These are phyloP conservation scores for Austroboletus festivus DNA, from an alignment of 768 basidiomycete genomes.

Conservation along the genomic window DNA sequence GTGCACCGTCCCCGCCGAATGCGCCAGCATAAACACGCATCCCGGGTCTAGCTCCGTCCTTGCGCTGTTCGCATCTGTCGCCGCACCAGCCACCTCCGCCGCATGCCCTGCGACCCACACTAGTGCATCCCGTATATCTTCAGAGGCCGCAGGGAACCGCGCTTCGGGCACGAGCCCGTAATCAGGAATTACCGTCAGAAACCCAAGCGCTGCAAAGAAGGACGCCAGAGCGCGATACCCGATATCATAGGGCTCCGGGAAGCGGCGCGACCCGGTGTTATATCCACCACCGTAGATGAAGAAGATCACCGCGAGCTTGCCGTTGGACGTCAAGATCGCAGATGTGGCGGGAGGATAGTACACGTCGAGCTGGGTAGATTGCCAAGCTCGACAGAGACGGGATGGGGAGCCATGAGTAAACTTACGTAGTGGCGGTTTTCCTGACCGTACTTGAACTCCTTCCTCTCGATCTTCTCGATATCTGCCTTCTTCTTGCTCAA, in stretches of 20 bases:
- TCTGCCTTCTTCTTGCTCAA: constrained; percentile 44
- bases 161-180: constrained; percentile 61
- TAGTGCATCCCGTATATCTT: constrained; percentile 60
- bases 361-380: constrained; percentile 51
- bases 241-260: constrained; percentile 46
- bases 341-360: constrained; percentile 50
- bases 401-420: neutral
- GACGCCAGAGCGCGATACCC: constrained; percentile 56
- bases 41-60: constrained; percentile 36
- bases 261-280: constrained; percentile 44
- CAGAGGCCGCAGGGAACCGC: constrained; percentile 50
- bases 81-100: constrained; percentile 11
- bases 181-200: constrained; percentile 65
- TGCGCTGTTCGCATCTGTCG: constrained; percentile 2
- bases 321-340: constrained; percentile 19
- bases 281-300: constrained; percentile 71
- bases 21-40: constrained; percentile 49
- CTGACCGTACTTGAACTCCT: constrained; percentile 55
- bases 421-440: constrained; percentile 39
- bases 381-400: neutral
- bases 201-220: constrained; percentile 58
- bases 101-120: constrained; percentile 47
- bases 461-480: constrained; percentile 47
- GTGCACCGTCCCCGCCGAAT: constrained; percentile 61
- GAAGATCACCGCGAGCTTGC: constrained; percentile 50